A percentile compares a stretch with the other conserved stretches of the same genome.
Conservation (phyloP, 2,329 filamentous ascomycete species). For the Leptoxyphium fumago region DNA sequence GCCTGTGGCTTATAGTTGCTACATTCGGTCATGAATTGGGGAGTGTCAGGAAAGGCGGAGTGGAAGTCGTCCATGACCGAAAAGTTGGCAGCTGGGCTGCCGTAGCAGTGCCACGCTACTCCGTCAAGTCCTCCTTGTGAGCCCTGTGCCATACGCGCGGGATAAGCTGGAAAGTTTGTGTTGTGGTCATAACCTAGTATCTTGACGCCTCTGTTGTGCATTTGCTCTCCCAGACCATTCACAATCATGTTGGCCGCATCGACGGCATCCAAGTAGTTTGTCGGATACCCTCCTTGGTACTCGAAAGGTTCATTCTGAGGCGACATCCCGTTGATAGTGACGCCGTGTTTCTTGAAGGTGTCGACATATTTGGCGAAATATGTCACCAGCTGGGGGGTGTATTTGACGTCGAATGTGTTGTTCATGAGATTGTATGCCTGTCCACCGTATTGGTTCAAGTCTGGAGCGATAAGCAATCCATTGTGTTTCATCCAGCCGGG, state of each 20-base stretch:
- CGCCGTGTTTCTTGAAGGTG: conserved; percentile 19
- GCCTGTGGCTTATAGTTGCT: conserved; percentile 16
- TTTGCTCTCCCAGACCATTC: conserved; percentile 10
- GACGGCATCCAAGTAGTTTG: conserved; percentile 22
- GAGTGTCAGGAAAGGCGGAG: conserved; percentile 23
- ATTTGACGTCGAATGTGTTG: conserved; percentile 22
- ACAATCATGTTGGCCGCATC: conserved; percentile 22
- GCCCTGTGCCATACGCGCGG: conserved; percentile 19
- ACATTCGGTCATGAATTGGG: conserved; percentile 38
- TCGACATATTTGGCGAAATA: conserved; percentile 27
- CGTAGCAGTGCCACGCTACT: conserved; percentile 27
- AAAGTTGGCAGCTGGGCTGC: conserved; percentile 15
- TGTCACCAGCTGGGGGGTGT: conserved; percentile 18
- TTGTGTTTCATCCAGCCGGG: conserved; percentile 29
- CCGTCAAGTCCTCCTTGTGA: conserved; percentile 14
- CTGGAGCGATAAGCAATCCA: conserved; percentile 14
- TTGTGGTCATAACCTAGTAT: conserved; percentile 28
- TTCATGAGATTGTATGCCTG: conserved; percentile 8
- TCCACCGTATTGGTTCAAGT: conserved; percentile 5
- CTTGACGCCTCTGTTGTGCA: conserved; percentile 9
- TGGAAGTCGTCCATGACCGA: conserved; percentile 28
- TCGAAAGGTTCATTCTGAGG: conserved; percentile 28
- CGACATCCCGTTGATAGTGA: conserved; percentile 22
- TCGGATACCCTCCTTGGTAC: conserved; percentile 23
- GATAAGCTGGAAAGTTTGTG: conserved; percentile 23